Base-by-base conservation (phyloP, 2,329 filamentous ascomycete species). In the Parastagonospora nodorum region DNA sequence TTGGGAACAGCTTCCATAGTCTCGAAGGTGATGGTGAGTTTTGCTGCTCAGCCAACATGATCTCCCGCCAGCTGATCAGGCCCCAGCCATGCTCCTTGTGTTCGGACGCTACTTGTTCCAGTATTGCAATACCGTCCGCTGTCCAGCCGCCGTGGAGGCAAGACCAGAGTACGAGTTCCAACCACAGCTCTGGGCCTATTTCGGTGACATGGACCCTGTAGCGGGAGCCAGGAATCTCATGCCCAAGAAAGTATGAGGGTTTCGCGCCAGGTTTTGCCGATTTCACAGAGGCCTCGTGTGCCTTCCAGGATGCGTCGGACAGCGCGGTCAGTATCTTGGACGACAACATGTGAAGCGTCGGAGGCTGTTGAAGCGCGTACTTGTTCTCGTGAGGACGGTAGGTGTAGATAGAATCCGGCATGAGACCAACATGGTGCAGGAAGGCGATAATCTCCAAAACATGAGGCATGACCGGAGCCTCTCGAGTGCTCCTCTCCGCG, bases 161-260 rank as follows among this genome's bases (percentile, higher is more conserved):
- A 11, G 78, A 77, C 78, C 78, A 81, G 2, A 82, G 66, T 15
- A 81, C 72, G n/a, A 82, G 68, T 58, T 82, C 79, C 14, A 82
- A 62, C 79, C 79, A 81, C 11, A 81, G 63, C 50, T 81, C 79
- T 1, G 77, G 73, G 1, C 71, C 63, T 9, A 80, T 56, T 14
- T 72, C 76, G 5, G 71, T 69, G 7, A 77, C 70, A 12, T 68
- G 63, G 1, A 77, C 63, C 37, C 72, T 74, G 56, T 75, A 78
- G 27, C 73, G 71, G 28, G 75, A 75, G 1, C 74, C 74, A 5
- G 76, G 77, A 28, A 78, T 74, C 50, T 78, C 76, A 11, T 74
- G 75, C 2, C 75, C 71, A 9, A 77, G 60, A 33, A 75, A 73
- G 45, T 77, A 75, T 4, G 66, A 61, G 2, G 67, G 68, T n/a